Percentiles rank a stretch among this genome's conserved stretches.
Evolutionary conservation across 163 green algal species (phyloP).

Genomic region (Chloroidium sp.): DNA sequence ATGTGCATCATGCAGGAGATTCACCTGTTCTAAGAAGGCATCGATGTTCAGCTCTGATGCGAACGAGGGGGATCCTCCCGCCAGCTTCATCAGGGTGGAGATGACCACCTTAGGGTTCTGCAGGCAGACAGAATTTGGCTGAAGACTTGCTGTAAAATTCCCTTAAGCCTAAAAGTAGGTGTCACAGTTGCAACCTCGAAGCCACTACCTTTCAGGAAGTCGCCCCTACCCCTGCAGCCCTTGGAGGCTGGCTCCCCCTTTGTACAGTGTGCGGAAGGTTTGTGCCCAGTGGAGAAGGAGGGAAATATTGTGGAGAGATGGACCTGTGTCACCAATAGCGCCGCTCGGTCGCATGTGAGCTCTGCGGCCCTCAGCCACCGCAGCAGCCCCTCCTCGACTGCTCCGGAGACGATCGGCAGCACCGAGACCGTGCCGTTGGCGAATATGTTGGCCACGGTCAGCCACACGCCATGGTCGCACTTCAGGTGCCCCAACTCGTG

Average conservation of each 20-base stretch:
- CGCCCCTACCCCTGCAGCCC: no score
- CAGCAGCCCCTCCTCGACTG: conserved; percentile 77
- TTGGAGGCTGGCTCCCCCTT: no score
- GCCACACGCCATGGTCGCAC: conserved; percentile 91
- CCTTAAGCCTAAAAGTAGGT: no score
- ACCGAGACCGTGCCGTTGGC: conserved; percentile 67
- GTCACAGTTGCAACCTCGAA: no score
- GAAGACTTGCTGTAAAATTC: background rate
- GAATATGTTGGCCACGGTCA: conserved; percentile 88
- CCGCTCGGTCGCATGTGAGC: conserved; percentile 89
- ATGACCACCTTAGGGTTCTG: conserved; percentile 49
- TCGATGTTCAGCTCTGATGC: conserved; percentile 88
- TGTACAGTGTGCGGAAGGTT: background rate
- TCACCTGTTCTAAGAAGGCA: conserved; percentile 78
- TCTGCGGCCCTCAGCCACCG: conserved; percentile 84
- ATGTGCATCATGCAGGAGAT: background rate
- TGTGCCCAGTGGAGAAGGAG: background rate
- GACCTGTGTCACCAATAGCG: conserved; percentile 78
- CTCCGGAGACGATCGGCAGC: conserved; percentile 65
- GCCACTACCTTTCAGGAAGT: no score
- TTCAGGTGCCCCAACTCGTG: conserved; percentile 94
- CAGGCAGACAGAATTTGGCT: no score
- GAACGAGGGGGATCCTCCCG: conserved; percentile 69
- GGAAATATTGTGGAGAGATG: background rate
- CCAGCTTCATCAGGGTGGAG: conserved; percentile 90